phyloP scores from a whole-genome alignment of 2,329 filamentous ascomycete species.

The Alternaria sp. region DNA sequence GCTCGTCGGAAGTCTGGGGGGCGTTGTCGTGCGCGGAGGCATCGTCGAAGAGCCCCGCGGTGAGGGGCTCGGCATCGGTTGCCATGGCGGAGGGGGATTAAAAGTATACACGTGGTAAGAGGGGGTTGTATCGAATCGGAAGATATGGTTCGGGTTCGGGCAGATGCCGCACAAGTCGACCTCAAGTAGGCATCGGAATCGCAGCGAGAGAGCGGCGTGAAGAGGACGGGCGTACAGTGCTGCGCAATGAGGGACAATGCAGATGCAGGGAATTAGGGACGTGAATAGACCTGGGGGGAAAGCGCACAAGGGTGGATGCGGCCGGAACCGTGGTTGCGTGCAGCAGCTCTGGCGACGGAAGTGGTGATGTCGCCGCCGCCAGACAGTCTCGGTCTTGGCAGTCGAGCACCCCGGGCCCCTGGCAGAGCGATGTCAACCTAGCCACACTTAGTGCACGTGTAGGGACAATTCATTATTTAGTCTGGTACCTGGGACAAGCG shows the following conservation, averaged over 20 bases:
- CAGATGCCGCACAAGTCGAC: conserved; percentile 24
- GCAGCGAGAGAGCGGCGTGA: neutral
- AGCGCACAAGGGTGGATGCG: neutral
- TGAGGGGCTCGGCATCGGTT: conserved; percentile 22
- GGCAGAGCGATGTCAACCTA: conserved; percentile 7
- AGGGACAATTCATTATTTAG: neutral
- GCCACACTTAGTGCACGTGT: neutral
- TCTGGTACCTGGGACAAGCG: neutral
- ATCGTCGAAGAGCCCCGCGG: conserved; percentile 20
- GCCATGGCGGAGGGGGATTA: conserved; percentile 26
- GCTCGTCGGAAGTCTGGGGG: conserved; percentile 49
- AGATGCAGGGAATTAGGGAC: neutral
- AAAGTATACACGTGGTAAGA: neutral
- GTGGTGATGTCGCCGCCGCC: conserved; percentile 12
- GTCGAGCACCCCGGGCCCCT: conserved; percentile 2
- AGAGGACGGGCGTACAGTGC: neutral
- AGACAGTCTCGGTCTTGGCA: conserved; percentile 5
- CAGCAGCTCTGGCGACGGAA: neutral
- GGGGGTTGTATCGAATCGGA: neutral
- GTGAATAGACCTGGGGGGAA: neutral
- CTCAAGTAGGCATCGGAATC: conserved; percentile 37
- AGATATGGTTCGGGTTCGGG: conserved; percentile 10
- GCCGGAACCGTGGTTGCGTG: conserved; percentile 3
- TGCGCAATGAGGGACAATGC: neutral
- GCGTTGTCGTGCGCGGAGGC: conserved; percentile 7